phyloP scores from a whole-genome alignment of 2,329 filamentous ascomycete species.

The Podosphaera xanthii region DNA sequence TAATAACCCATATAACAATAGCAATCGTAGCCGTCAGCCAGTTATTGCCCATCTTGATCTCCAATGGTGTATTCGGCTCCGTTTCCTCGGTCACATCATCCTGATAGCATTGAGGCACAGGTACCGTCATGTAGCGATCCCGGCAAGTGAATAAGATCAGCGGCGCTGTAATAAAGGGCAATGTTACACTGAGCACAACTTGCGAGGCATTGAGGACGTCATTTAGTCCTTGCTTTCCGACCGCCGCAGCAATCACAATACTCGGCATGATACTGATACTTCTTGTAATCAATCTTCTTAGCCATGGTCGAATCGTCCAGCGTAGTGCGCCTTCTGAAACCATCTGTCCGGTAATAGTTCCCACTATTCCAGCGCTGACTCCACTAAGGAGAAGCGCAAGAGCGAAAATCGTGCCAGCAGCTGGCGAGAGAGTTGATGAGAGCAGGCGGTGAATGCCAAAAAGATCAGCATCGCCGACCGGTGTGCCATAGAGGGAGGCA shows the following conservation, averaged over 20 bases:
- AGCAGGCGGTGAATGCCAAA: constrained; percentile 63
- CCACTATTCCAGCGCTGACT: constrained; percentile 63
- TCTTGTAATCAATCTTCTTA: constrained; percentile 55
- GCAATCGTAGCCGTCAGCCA: constrained; percentile 38
- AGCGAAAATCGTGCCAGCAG: constrained; percentile 65
- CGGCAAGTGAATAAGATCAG: constrained; percentile 70
- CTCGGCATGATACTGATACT: constrained; percentile 61
- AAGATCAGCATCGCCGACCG: constrained; percentile 48
- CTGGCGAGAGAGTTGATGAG: constrained; percentile 41
- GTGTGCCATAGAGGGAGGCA: constrained; percentile 40
- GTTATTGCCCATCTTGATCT: constrained; percentile 40
- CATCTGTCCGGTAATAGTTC: constrained; percentile 79
- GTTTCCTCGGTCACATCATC: constrained; percentile 7
- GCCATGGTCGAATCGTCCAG: constrained; percentile 55
- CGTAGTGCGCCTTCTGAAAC: constrained; percentile 62
- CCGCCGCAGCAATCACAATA: constrained; percentile 62
- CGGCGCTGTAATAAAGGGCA: constrained; percentile 66
- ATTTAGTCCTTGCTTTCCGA: constrained; percentile 47
- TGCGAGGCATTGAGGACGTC: constrained; percentile 54
- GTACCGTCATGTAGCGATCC: constrained; percentile 50
- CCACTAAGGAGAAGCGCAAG: constrained; percentile 61
- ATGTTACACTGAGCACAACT: constrained; percentile 52
- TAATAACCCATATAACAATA: constrained; percentile 45
- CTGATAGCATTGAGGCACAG: background rate
- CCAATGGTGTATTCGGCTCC: constrained; percentile 5